Evolutionary conservation across 1,284 basidiomycete genomes (phyloP), one percentile per base, ranked within the genome.

Genomic region (Puccinia coronata): DNA sequence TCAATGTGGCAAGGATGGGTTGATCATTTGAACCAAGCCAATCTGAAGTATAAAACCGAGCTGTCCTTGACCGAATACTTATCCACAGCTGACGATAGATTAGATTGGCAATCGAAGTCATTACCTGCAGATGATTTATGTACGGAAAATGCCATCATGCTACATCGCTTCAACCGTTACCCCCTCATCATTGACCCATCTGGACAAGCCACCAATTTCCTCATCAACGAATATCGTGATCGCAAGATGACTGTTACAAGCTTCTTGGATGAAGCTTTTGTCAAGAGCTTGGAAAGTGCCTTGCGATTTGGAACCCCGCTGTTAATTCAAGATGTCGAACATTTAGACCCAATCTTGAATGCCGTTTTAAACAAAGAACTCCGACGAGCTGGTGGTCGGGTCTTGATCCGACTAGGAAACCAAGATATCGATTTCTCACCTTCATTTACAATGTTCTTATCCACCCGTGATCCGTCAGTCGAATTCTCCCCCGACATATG

Each of bases 371-470:
- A 99, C 89, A 94, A 92, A 85, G 97, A 99, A 87, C 93, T 98
- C 63, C 90, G 96, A 55, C 91, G 86, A 31, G 87, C 87, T 1
- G 97, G 97, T 76, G 97, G 97, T 61, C 95, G 97, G 87, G 95
- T 99, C 16, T 91, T 99, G 69, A 98, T 99, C 84, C 93, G 97
- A 69, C 89, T 99, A 36, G 97, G 97, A n/a, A 97, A 90, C 86
- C 96, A 99, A 87, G 98, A 99, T 84, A 98, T 99, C 86, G 97
- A 99, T 87, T 99, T 98, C 87, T 98, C 96, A 0, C 97, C 98
- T 2, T 92, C 96, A 16, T 99, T 99, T 89, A 96, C 94, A 14
- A 96, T 99, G 94, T 99, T 99, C 90, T 89, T 99, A 71, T 94
- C 97, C 2, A 99, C 97, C 11, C 90, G 96, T 34, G 96, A 99